phyloP scores from a whole-genome alignment of 257 asterid genomes.

The Pogostemon cablin region DNA sequence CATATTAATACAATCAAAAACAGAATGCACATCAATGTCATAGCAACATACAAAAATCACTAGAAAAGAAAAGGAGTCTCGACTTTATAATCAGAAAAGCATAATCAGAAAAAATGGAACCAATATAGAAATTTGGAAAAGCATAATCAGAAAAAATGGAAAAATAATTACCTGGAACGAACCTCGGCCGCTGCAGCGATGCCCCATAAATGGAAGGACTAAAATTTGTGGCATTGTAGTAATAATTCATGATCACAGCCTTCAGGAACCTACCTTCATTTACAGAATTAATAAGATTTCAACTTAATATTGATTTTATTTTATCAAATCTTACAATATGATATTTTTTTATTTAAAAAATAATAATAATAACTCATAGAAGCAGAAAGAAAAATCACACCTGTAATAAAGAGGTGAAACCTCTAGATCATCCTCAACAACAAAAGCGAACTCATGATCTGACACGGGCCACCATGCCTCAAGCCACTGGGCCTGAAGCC shows the following conservation, averaged over 20 bases:
- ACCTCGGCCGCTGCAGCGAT: constrained; percentile 37
- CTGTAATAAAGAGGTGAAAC: constrained; percentile 84
- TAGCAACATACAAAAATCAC: neutral
- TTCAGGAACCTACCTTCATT: constrained; percentile 19
- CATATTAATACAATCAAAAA: neutral
- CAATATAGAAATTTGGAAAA: neutral
- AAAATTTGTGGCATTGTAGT: constrained; percentile 34
- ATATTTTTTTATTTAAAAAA: no score
- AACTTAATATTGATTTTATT: no score
- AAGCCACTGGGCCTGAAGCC: constrained; percentile 49
- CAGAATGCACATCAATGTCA: constrained; percentile 16
- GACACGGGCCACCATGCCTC: constrained; percentile 48
- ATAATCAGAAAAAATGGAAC: neutral
- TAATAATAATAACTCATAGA: no score
- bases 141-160: neutral
- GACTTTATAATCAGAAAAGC: neutral
- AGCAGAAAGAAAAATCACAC: no score
- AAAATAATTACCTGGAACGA: constrained; percentile 32
- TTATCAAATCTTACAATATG: no score
- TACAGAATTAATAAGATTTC: no score
- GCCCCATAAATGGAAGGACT: constrained; percentile 38
- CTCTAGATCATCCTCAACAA: constrained; percentile 97
- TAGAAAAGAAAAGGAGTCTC: neutral
- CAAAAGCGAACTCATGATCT: constrained; percentile 56
- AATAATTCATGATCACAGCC: constrained; percentile 33